Evolutionary conservation across 2,329 filamentous ascomycete genomes (phyloP).

Genomic region (Fusarium nanum): DNA sequence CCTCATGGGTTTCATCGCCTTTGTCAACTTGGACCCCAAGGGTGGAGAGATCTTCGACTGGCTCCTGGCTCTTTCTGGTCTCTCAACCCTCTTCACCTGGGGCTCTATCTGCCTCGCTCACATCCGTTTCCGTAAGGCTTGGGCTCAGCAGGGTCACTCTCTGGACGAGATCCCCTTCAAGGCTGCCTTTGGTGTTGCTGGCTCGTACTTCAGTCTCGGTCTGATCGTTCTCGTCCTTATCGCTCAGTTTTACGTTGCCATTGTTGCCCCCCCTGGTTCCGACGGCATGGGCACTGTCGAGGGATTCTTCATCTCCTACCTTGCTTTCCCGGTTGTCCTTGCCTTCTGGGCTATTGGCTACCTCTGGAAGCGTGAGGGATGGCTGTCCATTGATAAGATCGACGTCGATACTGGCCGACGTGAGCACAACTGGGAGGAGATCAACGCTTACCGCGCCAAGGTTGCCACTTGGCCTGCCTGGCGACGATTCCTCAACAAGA

Average conservation of each 20-base stretch:
- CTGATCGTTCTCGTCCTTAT: conserved; percentile 67
- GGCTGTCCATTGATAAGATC: conserved; percentile 69
- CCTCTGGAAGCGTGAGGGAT: conserved; percentile 73
- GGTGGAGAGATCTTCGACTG: conserved; percentile 70
- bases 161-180: conserved; percentile 75
- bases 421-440: conserved; percentile 73
- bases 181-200: conserved; percentile 69
- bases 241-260: conserved; percentile 67
- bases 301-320: conserved; percentile 67
- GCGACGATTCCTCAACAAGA: conserved; percentile 54
- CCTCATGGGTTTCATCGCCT: conserved; percentile 62
- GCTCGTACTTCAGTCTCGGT: conserved; percentile 71
- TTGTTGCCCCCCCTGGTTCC: conserved; percentile 52
- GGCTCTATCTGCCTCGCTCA: conserved; percentile 71
- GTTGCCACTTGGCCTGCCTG: conserved; percentile 65
- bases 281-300: conserved; percentile 56
- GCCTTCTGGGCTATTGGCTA: conserved; percentile 69
- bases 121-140: conserved; percentile 73
- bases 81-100: conserved; percentile 74
- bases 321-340: conserved; percentile 66
- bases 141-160: conserved; percentile 67
- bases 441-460: conserved; percentile 65
- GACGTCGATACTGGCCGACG: conserved; percentile 75
- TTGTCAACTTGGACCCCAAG: conserved; percentile 57
- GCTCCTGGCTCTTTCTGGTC: conserved; percentile 72